Conservation (phyloP, 768 basidiomycete species). For the Candolleomyces efflorescens region DNA sequence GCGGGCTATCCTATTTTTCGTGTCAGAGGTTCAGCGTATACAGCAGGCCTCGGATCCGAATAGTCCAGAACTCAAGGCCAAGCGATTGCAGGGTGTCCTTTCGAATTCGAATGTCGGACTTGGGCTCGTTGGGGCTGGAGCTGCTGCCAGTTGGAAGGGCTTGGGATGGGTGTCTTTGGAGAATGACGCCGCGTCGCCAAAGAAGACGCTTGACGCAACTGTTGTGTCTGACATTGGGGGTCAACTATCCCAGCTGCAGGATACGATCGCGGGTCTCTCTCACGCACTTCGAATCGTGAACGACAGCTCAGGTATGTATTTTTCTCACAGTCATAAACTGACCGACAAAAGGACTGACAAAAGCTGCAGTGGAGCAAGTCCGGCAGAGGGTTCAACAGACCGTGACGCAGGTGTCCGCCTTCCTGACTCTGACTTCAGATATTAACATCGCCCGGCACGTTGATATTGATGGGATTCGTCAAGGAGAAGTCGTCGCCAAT, state of each 20-base stretch:
- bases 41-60: conserved; percentile 30
- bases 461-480: conserved; percentile 73
- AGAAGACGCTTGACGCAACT: conserved; percentile 44
- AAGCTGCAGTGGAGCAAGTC: conserved; percentile 35
- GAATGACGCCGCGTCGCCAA: conserved; percentile 43
- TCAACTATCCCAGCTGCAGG: conserved; percentile 46
- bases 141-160: conserved; percentile 75
- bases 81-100: conserved; percentile 61
- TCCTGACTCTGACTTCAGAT: conserved; percentile 58
- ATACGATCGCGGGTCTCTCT: conserved; percentile 38
- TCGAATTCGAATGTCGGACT: conserved; percentile 61
- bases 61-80: conserved; percentile 30
- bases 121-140: conserved; percentile 78
- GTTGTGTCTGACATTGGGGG: conserved; percentile 51
- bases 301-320: conserved; percentile 33
- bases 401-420: conserved; percentile 51
- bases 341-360: neutral
- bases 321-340: neutral
- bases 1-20: conserved; percentile 63
- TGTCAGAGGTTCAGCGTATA: conserved; percentile 61
- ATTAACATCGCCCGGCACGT: conserved; percentile 78
- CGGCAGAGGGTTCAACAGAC: conserved; percentile 43
- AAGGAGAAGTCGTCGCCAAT: conserved; percentile 42
- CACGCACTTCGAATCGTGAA: conserved; percentile 28
- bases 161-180: conserved; percentile 73